These are phyloP conservation scores for Senna siamea DNA, from an alignment of 306 rosid genomes.

Conservation along the genomic window DNA sequence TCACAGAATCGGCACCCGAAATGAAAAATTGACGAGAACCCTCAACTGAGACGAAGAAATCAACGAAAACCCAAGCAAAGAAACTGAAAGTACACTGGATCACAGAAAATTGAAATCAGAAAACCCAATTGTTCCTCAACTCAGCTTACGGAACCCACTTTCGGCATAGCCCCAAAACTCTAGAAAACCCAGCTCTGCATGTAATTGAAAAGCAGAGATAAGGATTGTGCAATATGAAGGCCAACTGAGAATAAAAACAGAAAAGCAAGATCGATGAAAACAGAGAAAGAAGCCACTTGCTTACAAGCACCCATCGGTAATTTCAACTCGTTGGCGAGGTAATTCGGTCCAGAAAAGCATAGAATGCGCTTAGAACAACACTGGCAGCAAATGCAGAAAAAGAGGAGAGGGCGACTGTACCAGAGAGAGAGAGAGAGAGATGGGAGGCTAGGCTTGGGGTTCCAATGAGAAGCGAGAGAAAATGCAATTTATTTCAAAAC, in stretches of 20 bases:
- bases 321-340: conserved; percentile 35
- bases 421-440: not conserved
- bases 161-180: conserved; percentile 44
- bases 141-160: conserved; percentile 39
- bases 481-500: conserved; percentile 10
- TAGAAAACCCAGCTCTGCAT: conserved; percentile 42
- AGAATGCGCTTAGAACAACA: conserved; percentile 23
- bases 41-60: conserved; percentile 23
- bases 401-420: conserved; percentile 5
- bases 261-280: conserved; percentile 12
- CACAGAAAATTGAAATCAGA: conserved; percentile 36
- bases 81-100: conserved; percentile 38
- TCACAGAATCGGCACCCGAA: conserved; percentile 27
- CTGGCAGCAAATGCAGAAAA: conserved; percentile 39
- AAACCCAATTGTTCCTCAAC: conserved; percentile 42
- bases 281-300: conserved; percentile 32
- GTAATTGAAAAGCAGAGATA: conserved; percentile 41
- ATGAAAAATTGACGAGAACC: conserved; percentile 34
- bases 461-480: conserved; percentile 5
- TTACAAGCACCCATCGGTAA: conserved; percentile 28
- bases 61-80: conserved; percentile 27
- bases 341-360: conserved; percentile 45
- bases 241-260: not conserved
- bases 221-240: conserved; percentile 25
- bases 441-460: not conserved